A percentile compares a stretch with the other conserved stretches of the same genome.
phyloP scores from a whole-genome alignment of 2,329 filamentous ascomycete species.

The Claviceps arundinis region DNA sequence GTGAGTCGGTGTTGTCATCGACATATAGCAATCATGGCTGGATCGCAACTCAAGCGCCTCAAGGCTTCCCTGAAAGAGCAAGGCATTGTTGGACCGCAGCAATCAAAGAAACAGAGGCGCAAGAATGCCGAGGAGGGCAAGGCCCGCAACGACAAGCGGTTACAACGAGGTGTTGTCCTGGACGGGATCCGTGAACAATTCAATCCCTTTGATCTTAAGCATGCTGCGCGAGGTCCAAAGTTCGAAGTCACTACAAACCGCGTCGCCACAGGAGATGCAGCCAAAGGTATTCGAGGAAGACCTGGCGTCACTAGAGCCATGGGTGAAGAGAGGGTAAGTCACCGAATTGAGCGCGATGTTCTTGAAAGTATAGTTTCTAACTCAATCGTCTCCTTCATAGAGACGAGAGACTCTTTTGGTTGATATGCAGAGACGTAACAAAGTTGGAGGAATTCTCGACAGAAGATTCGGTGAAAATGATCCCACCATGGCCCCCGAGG shows the following conservation, averaged over 20 bases:
- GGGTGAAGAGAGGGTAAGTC: conserved; percentile 66
- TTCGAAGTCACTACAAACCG: conserved; percentile 68
- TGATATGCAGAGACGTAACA: conserved; percentile 80
- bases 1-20: background rate
- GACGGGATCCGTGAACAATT: conserved; percentile 86
- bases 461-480: conserved; percentile 93
- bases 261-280: conserved; percentile 35
- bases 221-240: conserved; percentile 63
- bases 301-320: conserved; percentile 75
- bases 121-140: conserved; percentile 54
- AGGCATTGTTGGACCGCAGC: conserved; percentile 78
- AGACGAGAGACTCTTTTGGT: conserved; percentile 72
- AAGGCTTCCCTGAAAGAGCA: conserved; percentile 83
- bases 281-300: conserved; percentile 52
- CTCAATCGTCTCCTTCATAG: conserved; percentile 23
- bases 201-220: conserved; percentile 94
- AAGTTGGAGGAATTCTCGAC: conserved; percentile 85
- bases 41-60: conserved; percentile 90
- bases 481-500: conserved; percentile 82
- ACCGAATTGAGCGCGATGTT: background rate
- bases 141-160: conserved; percentile 55
- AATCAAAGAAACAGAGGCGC: conserved; percentile 90
- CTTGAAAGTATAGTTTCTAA: background rate
- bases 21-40: conserved; percentile 52
- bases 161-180: conserved; percentile 64